These are phyloP conservation scores for Agaricus bisporus DNA, from an alignment of 768 basidiomycete species.

Conservation along the genomic window DNA sequence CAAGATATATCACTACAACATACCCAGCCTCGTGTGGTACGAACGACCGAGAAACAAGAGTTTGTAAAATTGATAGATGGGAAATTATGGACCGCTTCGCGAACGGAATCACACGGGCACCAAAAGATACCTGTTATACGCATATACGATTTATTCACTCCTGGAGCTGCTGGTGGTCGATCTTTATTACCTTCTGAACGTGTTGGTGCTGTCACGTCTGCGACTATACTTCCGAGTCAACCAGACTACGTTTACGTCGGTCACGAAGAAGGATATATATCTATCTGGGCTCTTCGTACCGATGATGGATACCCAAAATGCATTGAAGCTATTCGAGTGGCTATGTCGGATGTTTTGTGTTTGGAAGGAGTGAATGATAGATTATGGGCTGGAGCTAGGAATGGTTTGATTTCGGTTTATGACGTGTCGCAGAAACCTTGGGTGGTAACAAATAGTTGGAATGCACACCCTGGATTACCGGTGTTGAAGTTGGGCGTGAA, in stretches of 20 bases:
- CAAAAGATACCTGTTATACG: constrained; percentile 66
- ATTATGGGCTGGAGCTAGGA: constrained; percentile 85
- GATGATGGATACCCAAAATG: constrained; percentile 58
- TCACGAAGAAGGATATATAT: constrained; percentile 88
- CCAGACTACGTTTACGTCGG: constrained; percentile 73
- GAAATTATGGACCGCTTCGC: constrained; percentile 76
- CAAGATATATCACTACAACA: constrained; percentile 39
- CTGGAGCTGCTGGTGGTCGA: constrained; percentile 50
- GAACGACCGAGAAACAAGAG: constrained; percentile 77
- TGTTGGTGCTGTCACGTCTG: constrained; percentile 79
- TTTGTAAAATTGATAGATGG: constrained; percentile 72
- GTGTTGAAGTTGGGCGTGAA: constrained; percentile 66
- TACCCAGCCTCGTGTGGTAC: constrained; percentile 49
- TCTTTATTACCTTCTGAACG: constrained; percentile 59
- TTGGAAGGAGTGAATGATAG: constrained; percentile 79
- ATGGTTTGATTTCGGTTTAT: constrained; percentile 77
- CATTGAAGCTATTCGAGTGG: constrained; percentile 72
- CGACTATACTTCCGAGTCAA: constrained; percentile 65
- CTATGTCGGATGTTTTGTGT: constrained; percentile 73
- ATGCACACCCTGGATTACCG: constrained; percentile 65
- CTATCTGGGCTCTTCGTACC: constrained; percentile 64
- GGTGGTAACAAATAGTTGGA: constrained; percentile 85
- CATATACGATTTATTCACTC: constrained; percentile 69
- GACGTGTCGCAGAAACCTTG: constrained; percentile 73
- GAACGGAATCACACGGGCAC: constrained; percentile 33